phyloP scores from a whole-genome alignment of 129 eudicot species.

The Sambucus nigra region DNA sequence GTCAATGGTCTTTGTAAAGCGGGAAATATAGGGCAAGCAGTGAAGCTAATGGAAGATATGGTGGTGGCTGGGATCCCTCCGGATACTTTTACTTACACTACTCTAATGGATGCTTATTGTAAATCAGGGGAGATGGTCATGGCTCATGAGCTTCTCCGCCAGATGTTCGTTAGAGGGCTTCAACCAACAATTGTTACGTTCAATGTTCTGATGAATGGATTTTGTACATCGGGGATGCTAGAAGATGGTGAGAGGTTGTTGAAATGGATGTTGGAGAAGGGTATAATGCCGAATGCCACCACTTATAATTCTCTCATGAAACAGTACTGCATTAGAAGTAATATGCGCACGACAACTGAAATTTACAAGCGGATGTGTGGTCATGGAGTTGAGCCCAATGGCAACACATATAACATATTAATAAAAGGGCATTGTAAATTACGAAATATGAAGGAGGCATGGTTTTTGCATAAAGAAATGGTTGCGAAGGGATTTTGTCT shows the following conservation, averaged over 20 bases:
- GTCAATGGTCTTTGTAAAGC: slow-evolving; percentile 81
- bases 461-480: slow-evolving; percentile 80
- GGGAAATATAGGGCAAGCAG: slow-evolving; percentile 59
- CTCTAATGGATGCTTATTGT: slow-evolving; percentile 85
- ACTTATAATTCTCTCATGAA: slow-evolving; percentile 86
- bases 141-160: slow-evolving; percentile 67
- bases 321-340: slow-evolving; percentile 64
- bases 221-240: slow-evolving; percentile 78
- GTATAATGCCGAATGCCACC: slow-evolving; percentile 67
- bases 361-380: slow-evolving; percentile 60
- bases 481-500: slow-evolving; percentile 51
- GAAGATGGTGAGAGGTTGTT: slow-evolving; percentile 76
- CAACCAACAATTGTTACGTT: slow-evolving; percentile 86
- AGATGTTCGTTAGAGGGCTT: slow-evolving; percentile 66
- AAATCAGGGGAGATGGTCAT: slow-evolving; percentile 64
- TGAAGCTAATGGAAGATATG: slow-evolving; percentile 71
- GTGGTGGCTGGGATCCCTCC: slow-evolving; percentile 57
- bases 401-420: slow-evolving; percentile 63
- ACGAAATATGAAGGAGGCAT: slow-evolving; percentile 95
- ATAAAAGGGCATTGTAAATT: slow-evolving; percentile 88
- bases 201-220: slow-evolving; percentile 89
- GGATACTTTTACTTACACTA: slow-evolving; percentile 71
- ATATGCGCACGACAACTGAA: slow-evolving; percentile 66
- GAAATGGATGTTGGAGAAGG: slow-evolving; percentile 92
- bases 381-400: slow-evolving; percentile 52